Conservation (phyloP, 116 monocot species). For the Trichopus zeylanicus region DNA sequence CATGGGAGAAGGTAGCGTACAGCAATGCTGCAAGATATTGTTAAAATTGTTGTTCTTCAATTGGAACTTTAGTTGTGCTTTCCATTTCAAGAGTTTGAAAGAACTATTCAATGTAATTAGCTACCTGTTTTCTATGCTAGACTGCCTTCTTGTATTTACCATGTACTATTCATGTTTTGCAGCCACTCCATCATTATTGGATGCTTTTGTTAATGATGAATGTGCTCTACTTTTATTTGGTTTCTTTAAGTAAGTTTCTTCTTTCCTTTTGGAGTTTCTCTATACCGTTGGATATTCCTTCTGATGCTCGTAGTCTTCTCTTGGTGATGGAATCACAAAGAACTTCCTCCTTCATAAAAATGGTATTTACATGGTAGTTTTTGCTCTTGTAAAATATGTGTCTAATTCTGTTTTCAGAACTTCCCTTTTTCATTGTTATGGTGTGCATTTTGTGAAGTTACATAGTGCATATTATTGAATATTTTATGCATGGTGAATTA, state of each 20-base stretch:
- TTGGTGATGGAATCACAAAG: not conserved
- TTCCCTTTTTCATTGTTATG: too few relatives aligned
- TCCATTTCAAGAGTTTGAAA: too few relatives aligned
- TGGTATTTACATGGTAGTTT: not conserved
- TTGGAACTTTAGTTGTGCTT: too few relatives aligned
- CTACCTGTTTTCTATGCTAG: too few relatives aligned
- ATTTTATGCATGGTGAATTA: not conserved
- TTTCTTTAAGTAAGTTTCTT: constrained; percentile 50
- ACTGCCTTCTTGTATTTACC: too few relatives aligned
- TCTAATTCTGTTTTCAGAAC: too few relatives aligned
- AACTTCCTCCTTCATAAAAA: not conserved
- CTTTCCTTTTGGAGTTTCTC: not conserved
- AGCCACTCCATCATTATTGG: constrained; percentile 43
- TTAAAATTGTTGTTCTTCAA: too few relatives aligned
- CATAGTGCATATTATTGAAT: not conserved
- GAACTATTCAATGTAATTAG: too few relatives aligned
- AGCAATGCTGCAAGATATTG: too few relatives aligned
- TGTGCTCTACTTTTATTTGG: constrained; percentile 61
- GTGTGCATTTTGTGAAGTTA: too few relatives aligned
- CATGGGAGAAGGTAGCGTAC: too few relatives aligned
- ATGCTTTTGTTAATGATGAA: constrained; percentile 52
- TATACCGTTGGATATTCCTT: not conserved
- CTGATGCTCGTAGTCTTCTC: not conserved
- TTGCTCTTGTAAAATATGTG: too few relatives aligned
- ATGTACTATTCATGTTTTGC: constrained; percentile 23